Percentiles rank a stretch among this genome's conserved stretches.
Evolutionary conservation across 1,284 basidiomycete species (phyloP).

Genomic region (Ganoderma leucocontextum): DNA sequence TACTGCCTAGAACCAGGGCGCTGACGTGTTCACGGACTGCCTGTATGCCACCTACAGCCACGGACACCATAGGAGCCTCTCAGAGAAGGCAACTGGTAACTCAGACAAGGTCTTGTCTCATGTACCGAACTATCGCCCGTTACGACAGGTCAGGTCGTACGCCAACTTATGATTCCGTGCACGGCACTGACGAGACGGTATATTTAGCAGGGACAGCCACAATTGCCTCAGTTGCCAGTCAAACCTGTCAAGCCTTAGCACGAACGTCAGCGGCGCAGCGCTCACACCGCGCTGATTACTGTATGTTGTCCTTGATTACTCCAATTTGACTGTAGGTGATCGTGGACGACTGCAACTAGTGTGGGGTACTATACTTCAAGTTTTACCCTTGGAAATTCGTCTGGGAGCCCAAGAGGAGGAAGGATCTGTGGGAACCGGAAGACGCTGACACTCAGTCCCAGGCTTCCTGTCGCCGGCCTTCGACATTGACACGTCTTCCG

Average conservation of each 20-base stretch:
- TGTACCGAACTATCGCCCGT: conserved; percentile 1
- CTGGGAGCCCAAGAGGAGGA: background rate
- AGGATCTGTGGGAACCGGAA: background rate
- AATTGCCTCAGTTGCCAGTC: conserved; percentile 4
- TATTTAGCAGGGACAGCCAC: conserved; percentile 3
- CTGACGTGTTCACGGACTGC: background rate
- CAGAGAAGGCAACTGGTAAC: too few species aligned
- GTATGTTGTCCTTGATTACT: background rate
- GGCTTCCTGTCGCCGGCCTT: background rate
- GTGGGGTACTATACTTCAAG: background rate
- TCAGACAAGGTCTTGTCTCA: background rate
- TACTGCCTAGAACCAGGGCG: background rate
- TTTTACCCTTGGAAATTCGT: too few species aligned
- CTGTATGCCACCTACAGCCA: background rate
- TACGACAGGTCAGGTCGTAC: background rate
- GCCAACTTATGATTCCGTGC: background rate
- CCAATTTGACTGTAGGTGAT: background rate
- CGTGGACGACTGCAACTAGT: background rate
- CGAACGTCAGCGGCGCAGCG: background rate
- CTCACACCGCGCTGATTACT: background rate
- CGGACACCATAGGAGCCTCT: background rate
- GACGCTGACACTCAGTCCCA: background rate
- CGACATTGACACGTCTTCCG: background rate
- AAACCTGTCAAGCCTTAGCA: background rate
- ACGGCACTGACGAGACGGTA: conserved; percentile 3